Percentiles rank a stretch among this genome's conserved stretches.
These are phyloP conservation scores for Fusarium sp. DNA, from an alignment of 2,329 filamentous ascomycete species.

Conservation along the genomic window DNA sequence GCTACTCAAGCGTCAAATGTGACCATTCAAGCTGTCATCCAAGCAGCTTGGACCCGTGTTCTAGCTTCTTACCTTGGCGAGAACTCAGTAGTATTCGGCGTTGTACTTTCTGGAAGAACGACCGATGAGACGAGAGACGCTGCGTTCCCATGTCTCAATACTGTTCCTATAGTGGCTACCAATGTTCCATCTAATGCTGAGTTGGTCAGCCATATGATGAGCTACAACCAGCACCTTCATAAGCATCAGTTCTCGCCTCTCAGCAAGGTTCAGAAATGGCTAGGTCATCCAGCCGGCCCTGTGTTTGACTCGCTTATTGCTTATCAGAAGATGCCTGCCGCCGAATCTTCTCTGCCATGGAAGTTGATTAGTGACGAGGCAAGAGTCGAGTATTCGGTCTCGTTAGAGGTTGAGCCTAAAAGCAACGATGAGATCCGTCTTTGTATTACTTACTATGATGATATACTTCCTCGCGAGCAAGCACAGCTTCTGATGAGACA, in stretches of 20 bases:
- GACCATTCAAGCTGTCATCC: conserved; percentile 80
- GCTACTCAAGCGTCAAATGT: conserved; percentile 68
- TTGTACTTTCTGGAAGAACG: conserved; percentile 80
- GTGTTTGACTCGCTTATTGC: conserved; percentile 89
- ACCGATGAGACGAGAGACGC: conserved; percentile 67
- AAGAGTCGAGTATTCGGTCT: conserved; percentile 80
- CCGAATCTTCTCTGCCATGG: conserved; percentile 60
- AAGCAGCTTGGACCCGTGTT: conserved; percentile 81
- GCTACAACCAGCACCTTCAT: conserved; percentile 71
- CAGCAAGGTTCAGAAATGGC: conserved; percentile 76
- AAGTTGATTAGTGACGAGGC: conserved; percentile 72
- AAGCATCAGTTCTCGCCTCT: conserved; percentile 79
- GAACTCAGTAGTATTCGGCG: conserved; percentile 77
- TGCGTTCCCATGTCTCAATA: conserved; percentile 84
- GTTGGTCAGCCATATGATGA: conserved; percentile 72
- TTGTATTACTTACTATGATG: conserved; percentile 72
- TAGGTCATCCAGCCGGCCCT: conserved; percentile 70
- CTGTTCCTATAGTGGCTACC: conserved; percentile 76
- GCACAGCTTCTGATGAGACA: conserved; percentile 75
- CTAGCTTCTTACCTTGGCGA: conserved; percentile 83
- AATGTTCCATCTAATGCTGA: conserved; percentile 64
- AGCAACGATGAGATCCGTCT: conserved; percentile 63
- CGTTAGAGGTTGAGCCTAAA: conserved; percentile 78
- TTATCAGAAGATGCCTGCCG: conserved; percentile 72
- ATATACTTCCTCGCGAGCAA: conserved; percentile 75